phyloP scores from a whole-genome alignment of 2,329 filamentous ascomycete species.

The Penicillium hordei region DNA sequence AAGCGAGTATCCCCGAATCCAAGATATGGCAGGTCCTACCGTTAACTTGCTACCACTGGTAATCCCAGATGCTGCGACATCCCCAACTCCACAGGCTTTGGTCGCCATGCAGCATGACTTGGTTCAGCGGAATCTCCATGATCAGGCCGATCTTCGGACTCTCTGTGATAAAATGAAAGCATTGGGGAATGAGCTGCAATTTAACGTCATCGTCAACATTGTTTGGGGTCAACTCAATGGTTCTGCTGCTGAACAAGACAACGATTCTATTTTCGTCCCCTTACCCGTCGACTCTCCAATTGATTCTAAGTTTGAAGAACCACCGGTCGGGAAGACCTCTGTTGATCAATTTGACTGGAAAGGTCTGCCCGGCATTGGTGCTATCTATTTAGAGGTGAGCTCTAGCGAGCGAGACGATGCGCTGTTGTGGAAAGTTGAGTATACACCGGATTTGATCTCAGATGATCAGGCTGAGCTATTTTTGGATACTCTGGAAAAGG shows the following conservation, averaged over 20 bases:
- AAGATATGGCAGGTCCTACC: not conserved
- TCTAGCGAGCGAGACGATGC: not conserved
- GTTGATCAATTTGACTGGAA: not conserved
- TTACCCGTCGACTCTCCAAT: not conserved
- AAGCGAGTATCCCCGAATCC: not conserved
- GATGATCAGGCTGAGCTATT: not conserved
- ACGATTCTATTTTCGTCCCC: not conserved
- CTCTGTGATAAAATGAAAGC: not conserved
- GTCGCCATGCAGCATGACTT: slow-evolving; percentile 1
- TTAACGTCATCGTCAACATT: slow-evolving; percentile 6
- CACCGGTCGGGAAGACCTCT: not conserved
- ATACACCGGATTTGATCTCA: not conserved
- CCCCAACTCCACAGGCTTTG: not conserved
- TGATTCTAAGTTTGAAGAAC: not conserved
- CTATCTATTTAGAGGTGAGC: slow-evolving; percentile 5
- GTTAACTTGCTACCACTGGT: slow-evolving; percentile 4
- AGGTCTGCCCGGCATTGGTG: not conserved
- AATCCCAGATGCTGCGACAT: not conserved
- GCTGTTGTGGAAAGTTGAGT: slow-evolving; percentile 1
- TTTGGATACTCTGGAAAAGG: not conserved
- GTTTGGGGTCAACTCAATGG: not conserved
- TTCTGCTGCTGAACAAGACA: not conserved
- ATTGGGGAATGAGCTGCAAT: not conserved
- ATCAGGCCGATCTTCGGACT: not conserved
- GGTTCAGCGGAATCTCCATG: not conserved